Evolutionary conservation across 2,329 filamentous ascomycete species (phyloP), one percentile per base, ranked within the genome.

Genomic region (Fusarium azukiicola): DNA sequence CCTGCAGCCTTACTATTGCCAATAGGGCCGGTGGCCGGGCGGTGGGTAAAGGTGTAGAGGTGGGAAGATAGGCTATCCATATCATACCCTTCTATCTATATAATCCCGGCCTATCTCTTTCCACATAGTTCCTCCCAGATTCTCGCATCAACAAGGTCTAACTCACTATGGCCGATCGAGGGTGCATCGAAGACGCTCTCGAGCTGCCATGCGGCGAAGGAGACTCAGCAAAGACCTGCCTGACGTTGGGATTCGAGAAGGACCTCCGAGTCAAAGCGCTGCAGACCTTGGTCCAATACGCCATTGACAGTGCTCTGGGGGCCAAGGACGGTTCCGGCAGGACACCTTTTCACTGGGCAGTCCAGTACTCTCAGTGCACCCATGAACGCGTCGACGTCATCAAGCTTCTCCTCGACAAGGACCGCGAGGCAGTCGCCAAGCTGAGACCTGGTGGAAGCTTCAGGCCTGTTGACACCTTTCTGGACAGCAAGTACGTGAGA

Each of bases 271-370:
- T 40, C 13, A 32, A 49, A 36, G 44, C 27, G 16, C 21, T 61
- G 8, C 27, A 42, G 46, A 36, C 16, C 46, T 27, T 72, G 47
- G 42, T 67, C 13, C 16, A 49, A 36, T 21, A 23, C 23, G 69
- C 69, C 4, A 56, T 40, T 40, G 61, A 72, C 12, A n/a, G 54
- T 13, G 69, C 69, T 21, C 19, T 67, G 23, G 63, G 6, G 1
- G 12, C 64, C 2, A 42, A 40, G 23, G 69, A 71, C 27, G 44
- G 38, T 27, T 27, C 40, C 7, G 58, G 58, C 8, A 71, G 42
- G 19, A 63, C 69, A 7, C 56, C 69, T 16, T 36, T 71, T 13
- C 69, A 71, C 42, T 61, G 50, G 21, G 69, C 69, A 13, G 69
- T 71, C 2, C 16, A 19, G 13, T 71, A 36, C 36, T 27, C 16